Evolutionary conservation across 305 asterid genomes (phyloP), one percentile per base, ranked within the genome.

Genomic region (Fraxinus platypoda): DNA sequence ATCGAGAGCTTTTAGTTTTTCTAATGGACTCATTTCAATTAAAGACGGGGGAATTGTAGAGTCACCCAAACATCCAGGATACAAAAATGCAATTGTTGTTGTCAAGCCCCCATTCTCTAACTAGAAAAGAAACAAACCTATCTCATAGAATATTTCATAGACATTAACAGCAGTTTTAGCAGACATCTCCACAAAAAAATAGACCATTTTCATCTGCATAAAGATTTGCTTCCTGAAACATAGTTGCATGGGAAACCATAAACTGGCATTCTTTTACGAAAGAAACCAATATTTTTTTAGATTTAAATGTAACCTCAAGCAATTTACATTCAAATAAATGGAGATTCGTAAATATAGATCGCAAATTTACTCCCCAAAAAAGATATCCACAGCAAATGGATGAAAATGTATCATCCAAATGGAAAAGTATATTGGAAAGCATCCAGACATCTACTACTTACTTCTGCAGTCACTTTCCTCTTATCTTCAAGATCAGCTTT

Each of bases 401-500:
- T 59, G 7, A 26, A 75, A 26, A n/a, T 12, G 43, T 12, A 66
- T 41, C 33, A 64, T 15, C 30, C 3, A 33, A 35, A 30, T 6
- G 1, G n/a, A 43, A n/a, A 49, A 6, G 57, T 54, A 12, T 2
- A 68, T 62, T 46, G 62, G 71, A 33, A 52, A 52, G 9, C 34
- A 34, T 43, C 3, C 31, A 37, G 74, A 41, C 13, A 46, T 3
- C 52, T 75, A 78, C 59, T 76, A 90, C 97, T 90, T 88, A 95
- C 98, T 81, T 94, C 98, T 28, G 92, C 86, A 74, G 97, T 87
- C 84, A 93, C 98, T 9, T 84, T 88, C 90, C 98, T 93, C 89
- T 89, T 93, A 35, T 95, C 98, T 85, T 95, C 98, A 77, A 95
- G 91, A 87, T 95, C 98, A 83, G 93, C 94, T 90, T 95, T 95